phyloP scores from a whole-genome alignment of 805 yeast species.

The Wickerhamomyces pijperi region DNA sequence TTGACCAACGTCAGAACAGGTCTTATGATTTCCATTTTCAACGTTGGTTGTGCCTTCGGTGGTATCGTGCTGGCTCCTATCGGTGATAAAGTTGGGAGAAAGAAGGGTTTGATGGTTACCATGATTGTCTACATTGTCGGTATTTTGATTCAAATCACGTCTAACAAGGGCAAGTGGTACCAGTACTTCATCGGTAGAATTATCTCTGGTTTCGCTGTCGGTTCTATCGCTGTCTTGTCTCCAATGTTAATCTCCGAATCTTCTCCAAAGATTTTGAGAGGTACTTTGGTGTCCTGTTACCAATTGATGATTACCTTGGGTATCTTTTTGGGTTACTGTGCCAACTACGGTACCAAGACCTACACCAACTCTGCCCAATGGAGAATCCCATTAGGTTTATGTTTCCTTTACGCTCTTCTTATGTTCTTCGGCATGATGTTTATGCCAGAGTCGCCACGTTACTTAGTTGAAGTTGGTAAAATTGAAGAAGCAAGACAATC shows the following conservation, averaged over 20 bases:
- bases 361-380: constrained; percentile 61
- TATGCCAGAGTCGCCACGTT: constrained; percentile 72
- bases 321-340: constrained; percentile 68
- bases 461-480: constrained; percentile 40
- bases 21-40: constrained; percentile 48
- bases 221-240: constrained; percentile 64
- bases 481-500: constrained; percentile 54
- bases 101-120: constrained; percentile 47
- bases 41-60: constrained; percentile 70
- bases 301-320: constrained; percentile 64
- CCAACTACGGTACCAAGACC: constrained; percentile 52
- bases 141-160: constrained; percentile 53
- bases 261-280: constrained; percentile 62
- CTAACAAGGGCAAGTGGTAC: constrained; percentile 40
- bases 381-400: constrained; percentile 61
- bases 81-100: constrained; percentile 59
- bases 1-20: constrained; percentile 46
- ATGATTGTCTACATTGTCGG: constrained; percentile 60
- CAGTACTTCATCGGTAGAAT: constrained; percentile 62
- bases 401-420: constrained; percentile 34
- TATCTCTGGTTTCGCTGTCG: constrained; percentile 68
- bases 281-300: constrained; percentile 58
- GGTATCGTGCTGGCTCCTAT: constrained; percentile 47
- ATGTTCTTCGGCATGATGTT: constrained; percentile 27
- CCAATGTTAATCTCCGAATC: constrained; percentile 66